Conservation (phyloP, 768 basidiomycete genomes). For the Kondoa malvinella region DNA sequence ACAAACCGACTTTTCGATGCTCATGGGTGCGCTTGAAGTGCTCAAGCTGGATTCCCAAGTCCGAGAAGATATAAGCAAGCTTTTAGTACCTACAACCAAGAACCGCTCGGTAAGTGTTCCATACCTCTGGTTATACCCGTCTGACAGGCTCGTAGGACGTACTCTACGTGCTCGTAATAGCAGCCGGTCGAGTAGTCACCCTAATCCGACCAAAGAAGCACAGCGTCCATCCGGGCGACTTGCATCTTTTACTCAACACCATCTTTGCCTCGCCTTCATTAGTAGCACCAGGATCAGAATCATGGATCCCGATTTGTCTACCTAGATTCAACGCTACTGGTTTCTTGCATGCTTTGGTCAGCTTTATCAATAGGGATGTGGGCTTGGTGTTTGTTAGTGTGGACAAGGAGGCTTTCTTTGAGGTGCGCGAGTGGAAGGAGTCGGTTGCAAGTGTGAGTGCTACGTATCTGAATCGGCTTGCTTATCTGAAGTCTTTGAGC, state of each 20-base stretch:
- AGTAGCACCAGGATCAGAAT: constrained; percentile 51
- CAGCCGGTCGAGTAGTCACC: constrained; percentile 59
- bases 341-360: constrained; percentile 79
- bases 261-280: constrained; percentile 57
- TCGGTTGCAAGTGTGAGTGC: constrained; percentile 32
- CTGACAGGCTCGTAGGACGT: constrained; percentile 47
- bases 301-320: constrained; percentile 89
- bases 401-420: constrained; percentile 60
- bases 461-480: not conserved
- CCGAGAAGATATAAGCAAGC: constrained; percentile 59
- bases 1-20: constrained; percentile 70
- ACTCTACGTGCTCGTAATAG: constrained; percentile 75
- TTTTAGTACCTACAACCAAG: constrained; percentile 61
- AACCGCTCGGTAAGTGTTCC: constrained; percentile 27
- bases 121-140: not conserved
- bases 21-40: constrained; percentile 62
- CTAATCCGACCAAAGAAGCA: constrained; percentile 79
- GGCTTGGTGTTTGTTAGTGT: constrained; percentile 66
- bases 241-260: constrained; percentile 59
- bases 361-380: constrained; percentile 32
- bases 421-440: constrained; percentile 60
- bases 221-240: constrained; percentile 68
- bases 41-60: constrained; percentile 53
- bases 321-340: constrained; percentile 79
- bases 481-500: not conserved